These are phyloP conservation scores for Kockiozyma suomiensis DNA, from an alignment of 805 yeast genomes.

Conservation along the genomic window DNA sequence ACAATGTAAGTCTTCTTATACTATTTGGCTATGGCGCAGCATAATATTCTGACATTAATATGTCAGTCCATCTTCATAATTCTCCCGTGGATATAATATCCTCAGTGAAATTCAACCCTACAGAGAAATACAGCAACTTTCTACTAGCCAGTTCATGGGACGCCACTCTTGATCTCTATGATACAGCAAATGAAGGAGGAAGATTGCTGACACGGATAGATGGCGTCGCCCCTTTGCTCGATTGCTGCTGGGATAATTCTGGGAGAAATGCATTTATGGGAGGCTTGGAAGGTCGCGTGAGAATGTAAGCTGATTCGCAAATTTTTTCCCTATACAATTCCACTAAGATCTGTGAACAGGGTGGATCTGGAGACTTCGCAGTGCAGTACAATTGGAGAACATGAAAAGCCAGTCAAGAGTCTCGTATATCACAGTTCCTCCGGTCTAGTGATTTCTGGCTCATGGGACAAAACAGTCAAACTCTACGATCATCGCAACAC, in stretches of 20 bases:
- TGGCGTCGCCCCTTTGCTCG: conserved; percentile 43
- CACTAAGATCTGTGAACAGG: too few relatives aligned
- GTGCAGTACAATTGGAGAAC: conserved; percentile 40
- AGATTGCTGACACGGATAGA: conserved; percentile 29
- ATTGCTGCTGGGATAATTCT: conserved; percentile 38
- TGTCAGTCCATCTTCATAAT: conserved; percentile 23
- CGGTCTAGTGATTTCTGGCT: conserved; percentile 53
- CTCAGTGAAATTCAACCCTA: conserved; percentile 22
- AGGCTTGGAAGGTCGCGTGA: conserved; percentile 22
- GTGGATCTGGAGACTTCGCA: conserved; percentile 55
- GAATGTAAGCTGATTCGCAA: conserved; percentile 14
- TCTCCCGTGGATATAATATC: conserved; percentile 29
- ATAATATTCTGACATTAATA: background rate
- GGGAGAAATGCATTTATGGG: conserved; percentile 28
- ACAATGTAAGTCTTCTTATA: conserved; percentile 12
- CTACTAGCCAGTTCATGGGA: conserved; percentile 64
- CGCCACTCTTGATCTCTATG: conserved; percentile 51
- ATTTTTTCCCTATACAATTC: too few relatives aligned
- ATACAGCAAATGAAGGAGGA: conserved; percentile 39
- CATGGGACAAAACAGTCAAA: conserved; percentile 62
- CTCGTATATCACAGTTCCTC: conserved; percentile 39
- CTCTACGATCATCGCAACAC: conserved; percentile 50
- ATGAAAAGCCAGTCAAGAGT: conserved; percentile 49
- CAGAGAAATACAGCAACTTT: conserved; percentile 32
- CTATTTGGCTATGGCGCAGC: background rate